Base-by-base conservation (phyloP, 768 basidiomycete species). In the Dentipellis fragilis region DNA sequence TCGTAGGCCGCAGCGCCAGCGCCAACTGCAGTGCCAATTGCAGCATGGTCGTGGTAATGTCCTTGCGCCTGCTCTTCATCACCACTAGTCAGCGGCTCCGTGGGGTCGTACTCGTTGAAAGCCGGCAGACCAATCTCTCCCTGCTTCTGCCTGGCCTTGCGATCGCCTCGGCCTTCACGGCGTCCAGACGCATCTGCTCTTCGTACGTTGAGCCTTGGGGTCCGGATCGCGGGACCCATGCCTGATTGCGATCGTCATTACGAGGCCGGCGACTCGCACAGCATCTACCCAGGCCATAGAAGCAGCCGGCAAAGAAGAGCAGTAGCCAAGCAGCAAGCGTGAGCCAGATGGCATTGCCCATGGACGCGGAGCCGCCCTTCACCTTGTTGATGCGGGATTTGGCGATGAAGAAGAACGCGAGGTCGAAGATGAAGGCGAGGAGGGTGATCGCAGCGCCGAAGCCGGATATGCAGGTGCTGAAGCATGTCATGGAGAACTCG, bases 311-410 rank as follows among this genome's bases (percentile, higher is more conserved):
- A 69, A 96, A 87, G 77, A 93, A 91, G 45, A 97, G 75, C 17
- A 93, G 73, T 16, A 94, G 22, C 80, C 87, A 93, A 0, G 91
- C 89, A 1, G 81, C 86, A 36, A 97, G 80, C 2, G 90, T 92
- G 48, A 97, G 73, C 94, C 94, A 97, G 45, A 94, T 80, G 19
- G 88, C 92, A 57, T 78, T 85, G n/a, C 94, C 94, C 8, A 94
- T 86, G 17, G 75, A 71, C 0, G 95, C 93, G 0, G 75, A 75
- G 5, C 89, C 93, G 17, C 92, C 84, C 4, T 75, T 62, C n/a
- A 83, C 78, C 16, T 63, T 58, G 67, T 89, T 87, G 68, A 99
- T 87, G 53, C 93, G 82, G 46, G 87, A 73, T 65, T 86, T 93
- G 56, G 89, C 89, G 55, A 95, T 71, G 75, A 90, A 92, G 73